These are phyloP conservation scores for Escovopsis sp. DNA, from an alignment of 2,329 filamentous ascomycete genomes.

Conservation along the genomic window DNA sequence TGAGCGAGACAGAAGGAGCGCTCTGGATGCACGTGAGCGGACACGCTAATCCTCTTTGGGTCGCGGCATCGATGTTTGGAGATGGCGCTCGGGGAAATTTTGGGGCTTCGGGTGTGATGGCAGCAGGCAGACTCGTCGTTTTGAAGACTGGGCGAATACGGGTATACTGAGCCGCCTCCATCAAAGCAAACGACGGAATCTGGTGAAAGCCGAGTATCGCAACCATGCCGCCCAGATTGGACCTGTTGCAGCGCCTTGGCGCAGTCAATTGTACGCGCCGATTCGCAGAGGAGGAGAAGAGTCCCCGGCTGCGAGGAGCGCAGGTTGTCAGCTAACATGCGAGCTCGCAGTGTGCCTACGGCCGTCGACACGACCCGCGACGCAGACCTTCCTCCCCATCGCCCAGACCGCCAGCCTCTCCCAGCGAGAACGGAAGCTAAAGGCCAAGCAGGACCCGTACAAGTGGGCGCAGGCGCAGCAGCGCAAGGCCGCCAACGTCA, in stretches of 20 bases:
- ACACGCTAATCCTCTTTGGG: constrained; percentile 9
- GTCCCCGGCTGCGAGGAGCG: too few relatives aligned
- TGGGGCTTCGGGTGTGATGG: constrained; percentile 9
- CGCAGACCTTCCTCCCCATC: constrained; percentile 40
- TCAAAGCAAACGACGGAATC: neutral
- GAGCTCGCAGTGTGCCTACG: constrained; percentile 42
- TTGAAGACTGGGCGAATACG: too few relatives aligned
- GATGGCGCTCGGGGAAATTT: neutral
- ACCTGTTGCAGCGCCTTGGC: constrained; percentile 43
- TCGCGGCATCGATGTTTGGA: neutral
- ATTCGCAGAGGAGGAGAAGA: neutral
- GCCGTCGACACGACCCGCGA: constrained; percentile 30
- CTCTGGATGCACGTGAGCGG: constrained; percentile 17
- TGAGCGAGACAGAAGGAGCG: neutral
- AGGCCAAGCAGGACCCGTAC: constrained; percentile 66
- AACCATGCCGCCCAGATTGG: constrained; percentile 55
- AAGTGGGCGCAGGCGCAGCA: constrained; percentile 66
- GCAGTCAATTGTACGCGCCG: constrained; percentile 43
- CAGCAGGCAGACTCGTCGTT: neutral
- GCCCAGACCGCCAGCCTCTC: constrained; percentile 51
- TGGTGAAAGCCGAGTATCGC: neutral
- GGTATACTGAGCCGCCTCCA: neutral
- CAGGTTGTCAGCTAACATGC: constrained; percentile 1
- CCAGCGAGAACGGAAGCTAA: constrained; percentile 46
- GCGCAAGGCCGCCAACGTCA: constrained; percentile 69